Base-by-base conservation (phyloP, 1,284 basidiomycete genomes). In the Sparassis latifolia region DNA sequence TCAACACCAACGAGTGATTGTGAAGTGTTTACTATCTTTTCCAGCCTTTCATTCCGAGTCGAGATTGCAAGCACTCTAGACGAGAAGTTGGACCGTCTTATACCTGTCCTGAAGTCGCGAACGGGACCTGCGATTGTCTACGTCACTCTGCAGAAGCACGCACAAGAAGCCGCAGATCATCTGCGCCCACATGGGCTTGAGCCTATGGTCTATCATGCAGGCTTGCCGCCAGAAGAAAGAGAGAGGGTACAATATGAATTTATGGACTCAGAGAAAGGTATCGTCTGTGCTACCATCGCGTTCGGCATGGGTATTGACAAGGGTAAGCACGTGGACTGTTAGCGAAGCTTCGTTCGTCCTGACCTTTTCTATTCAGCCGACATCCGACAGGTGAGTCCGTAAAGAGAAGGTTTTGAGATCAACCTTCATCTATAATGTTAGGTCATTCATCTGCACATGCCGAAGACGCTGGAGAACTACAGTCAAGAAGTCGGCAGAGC, bases 301-400 rank as follows among this genome's bases (percentile, higher is more conserved):
- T 88, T 88, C 57, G 86, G 86, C 3, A 88, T 89, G 85, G 68
- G 68, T 30, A 87, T 87, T 61, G 84, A 87, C 69, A 86, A 86
- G 59, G 73, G 82, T 63, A 51, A 53, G 49, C 41, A 6, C 20
- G 20, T 20, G 20, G 20, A 20, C 20, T 20, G 20, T 20, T 20
- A 20, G 28, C 32, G 28, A 29, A 30, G 28, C 3, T n/a, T 1
- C 28, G 35, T 2, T 2, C 9, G 20, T 20, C 20, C 20, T 20
- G 20, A 6, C 37, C 3, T 42, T 27, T 10, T 12, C 32, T 32
- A 12, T 39, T 3, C 35, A 62, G 62, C 63, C 33, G 58, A 68
- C 48, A 69, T 71, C 42, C 62, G 64, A 47, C 66, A 65, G 62
- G 67, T 70, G 33, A 41, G 54, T 45, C 51, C 20, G 20, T 32